A percentile compares a stretch with the other conserved stretches of the same genome.
Evolutionary conservation across 2,329 filamentous ascomycete genomes (phyloP).

Genomic region (Alternaria burnsii): DNA sequence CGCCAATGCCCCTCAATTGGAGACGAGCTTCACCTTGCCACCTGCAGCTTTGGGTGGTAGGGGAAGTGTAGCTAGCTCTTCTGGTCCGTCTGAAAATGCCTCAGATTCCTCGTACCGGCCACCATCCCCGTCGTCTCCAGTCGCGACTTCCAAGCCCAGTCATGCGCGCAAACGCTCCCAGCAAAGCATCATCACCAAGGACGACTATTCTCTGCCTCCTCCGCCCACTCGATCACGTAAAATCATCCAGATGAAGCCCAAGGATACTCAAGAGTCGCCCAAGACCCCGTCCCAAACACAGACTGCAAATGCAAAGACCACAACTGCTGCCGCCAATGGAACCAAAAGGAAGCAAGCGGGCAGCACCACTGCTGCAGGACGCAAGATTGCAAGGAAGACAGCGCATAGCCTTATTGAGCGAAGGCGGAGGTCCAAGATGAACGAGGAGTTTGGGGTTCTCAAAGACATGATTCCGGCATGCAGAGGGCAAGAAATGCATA

Average conservation of each 20-base stretch:
- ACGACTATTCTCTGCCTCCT: conserved; percentile 82
- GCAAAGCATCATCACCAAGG: conserved; percentile 59
- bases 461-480: conserved; percentile 97
- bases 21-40: conserved; percentile 77
- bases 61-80: conserved; percentile 57
- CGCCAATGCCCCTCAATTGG: conserved; percentile 66
- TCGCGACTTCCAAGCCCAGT: conserved; percentile 42
- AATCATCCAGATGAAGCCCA: conserved; percentile 97
- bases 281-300: conserved; percentile 31
- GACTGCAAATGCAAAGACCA: conserved; percentile 27
- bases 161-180: conserved; percentile 44
- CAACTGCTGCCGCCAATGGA: conserved; percentile 39
- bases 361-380: conserved; percentile 81
- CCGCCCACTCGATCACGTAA: conserved; percentile 91
- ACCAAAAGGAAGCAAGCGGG: conserved; percentile 76
- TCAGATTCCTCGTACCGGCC: conserved; percentile 64
- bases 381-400: conserved; percentile 94
- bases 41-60: conserved; percentile 71
- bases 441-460: conserved; percentile 92
- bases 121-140: conserved; percentile 52
- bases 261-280: conserved; percentile 37
- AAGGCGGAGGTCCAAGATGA: conserved; percentile 93
- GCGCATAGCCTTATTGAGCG: conserved; percentile 96
- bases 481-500: conserved; percentile 95
- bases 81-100: conserved; percentile 56